Evolutionary conservation across 169 alveolate species (phyloP).

Genomic region (Eimeria sp.): DNA sequence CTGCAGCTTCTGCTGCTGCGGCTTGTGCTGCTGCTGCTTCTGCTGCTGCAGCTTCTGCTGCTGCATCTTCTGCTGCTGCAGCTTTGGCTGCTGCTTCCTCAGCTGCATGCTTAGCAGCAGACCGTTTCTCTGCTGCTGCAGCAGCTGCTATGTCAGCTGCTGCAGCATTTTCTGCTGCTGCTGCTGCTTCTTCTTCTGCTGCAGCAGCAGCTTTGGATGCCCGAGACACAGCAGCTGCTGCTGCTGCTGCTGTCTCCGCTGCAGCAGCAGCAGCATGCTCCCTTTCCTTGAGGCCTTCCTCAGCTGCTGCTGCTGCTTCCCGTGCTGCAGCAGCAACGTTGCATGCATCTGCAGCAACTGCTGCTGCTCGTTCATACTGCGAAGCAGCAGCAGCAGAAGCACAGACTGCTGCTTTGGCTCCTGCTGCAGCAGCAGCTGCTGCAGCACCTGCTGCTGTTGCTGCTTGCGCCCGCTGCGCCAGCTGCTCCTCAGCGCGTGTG

Average conservation of each 20-base stretch:
- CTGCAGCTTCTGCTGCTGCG: conserved; percentile 6
- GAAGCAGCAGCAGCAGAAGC: conserved; percentile 61
- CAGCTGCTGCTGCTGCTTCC: conserved; percentile 40
- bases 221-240: conserved; percentile 3
- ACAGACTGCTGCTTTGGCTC: neutral
- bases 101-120: neutral
- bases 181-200: conserved; percentile 2
- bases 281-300: neutral
- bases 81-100: neutral
- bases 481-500: neutral
- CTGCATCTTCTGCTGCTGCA: conserved; percentile 18
- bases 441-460: conserved; percentile 50
- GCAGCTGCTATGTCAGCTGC: conserved; percentile 21
- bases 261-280: conserved; percentile 30
- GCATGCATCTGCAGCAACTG: neutral
- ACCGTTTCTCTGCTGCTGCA: neutral
- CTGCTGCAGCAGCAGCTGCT: conserved; percentile 57
- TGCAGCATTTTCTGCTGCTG: conserved; percentile 39
- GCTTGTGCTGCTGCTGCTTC: conserved; percentile 10
- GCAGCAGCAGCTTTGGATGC: conserved; percentile 44
- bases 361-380: conserved; percentile 7
- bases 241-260: conserved; percentile 1
- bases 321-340: conserved; percentile 1
- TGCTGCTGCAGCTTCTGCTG: conserved; percentile 1
- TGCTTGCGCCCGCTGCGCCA: conserved; percentile 24